Conservation (phyloP, 1,284 basidiomycete species). For the Ceratobasidium sp. region DNA sequence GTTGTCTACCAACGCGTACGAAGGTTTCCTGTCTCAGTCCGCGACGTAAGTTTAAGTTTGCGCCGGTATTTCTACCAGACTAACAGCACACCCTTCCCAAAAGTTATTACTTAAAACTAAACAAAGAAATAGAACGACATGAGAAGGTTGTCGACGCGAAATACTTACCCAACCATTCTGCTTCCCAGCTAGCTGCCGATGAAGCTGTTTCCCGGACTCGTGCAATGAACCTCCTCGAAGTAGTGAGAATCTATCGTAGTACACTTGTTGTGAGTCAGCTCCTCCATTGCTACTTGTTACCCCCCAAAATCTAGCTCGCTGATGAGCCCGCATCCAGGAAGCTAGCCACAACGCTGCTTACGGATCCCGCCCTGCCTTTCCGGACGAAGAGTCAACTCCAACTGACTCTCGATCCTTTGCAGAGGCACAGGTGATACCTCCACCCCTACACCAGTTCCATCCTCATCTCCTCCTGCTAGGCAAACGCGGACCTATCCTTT, state of each 20-base stretch:
- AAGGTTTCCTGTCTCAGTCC: too few relatives aligned
- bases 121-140: too few relatives aligned
- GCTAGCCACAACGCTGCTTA: background rate
- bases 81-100: too few relatives aligned
- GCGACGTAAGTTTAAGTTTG: too few relatives aligned
- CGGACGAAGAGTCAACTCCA: background rate
- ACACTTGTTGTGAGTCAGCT: background rate
- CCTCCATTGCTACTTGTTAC: too few relatives aligned
- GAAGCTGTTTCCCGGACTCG: background rate
- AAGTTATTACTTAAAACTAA: too few relatives aligned
- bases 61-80: too few relatives aligned
- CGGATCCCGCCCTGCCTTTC: background rate
- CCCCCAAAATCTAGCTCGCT: too few relatives aligned
- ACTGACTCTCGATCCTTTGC: background rate
- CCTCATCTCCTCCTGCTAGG: too few relatives aligned
- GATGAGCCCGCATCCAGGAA: background rate
- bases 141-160: background rate
- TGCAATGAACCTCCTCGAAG: background rate
- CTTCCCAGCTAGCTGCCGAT: background rate
- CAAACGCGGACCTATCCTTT: too few relatives aligned
- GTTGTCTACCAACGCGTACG: too few relatives aligned
- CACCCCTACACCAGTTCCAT: background rate
- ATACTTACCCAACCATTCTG: background rate
- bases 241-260: background rate
- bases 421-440: too few relatives aligned